Conservation (phyloP, 768 basidiomycete species). For the Tricholoma matsutake region DNA sequence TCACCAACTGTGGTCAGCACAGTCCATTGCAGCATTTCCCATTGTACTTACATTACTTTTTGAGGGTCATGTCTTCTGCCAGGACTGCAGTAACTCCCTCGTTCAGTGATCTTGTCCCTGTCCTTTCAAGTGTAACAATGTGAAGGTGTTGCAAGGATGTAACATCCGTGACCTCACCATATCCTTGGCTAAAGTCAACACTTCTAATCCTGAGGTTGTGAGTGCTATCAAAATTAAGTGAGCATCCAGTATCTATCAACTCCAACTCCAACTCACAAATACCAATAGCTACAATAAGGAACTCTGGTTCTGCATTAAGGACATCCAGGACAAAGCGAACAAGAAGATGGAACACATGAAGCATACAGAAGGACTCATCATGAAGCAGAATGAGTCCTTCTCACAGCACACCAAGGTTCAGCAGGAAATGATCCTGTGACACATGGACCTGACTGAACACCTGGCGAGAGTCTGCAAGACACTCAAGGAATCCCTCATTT, state of each 20-base stretch:
- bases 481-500: not conserved
- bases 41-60: not conserved
- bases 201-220: no score
- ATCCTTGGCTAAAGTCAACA: no score
- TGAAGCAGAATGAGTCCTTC: not conserved
- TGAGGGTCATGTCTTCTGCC: not conserved
- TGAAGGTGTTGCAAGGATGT: not conserved
- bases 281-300: not conserved
- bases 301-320: not conserved
- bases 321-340: not conserved
- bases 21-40: not conserved
- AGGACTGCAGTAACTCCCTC: not conserved
- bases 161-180: no score
- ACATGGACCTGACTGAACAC: not conserved
- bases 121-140: not conserved
- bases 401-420: not conserved
- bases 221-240: no score
- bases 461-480: not conserved
- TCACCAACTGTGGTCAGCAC: not conserved
- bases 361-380: not conserved
- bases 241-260: not conserved
- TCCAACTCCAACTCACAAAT: not conserved
- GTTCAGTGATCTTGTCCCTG: not conserved
- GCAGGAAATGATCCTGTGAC: not conserved
- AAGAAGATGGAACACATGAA: not conserved